A percentile compares a stretch with the other conserved stretches of the same genome.
Conservation (phyloP, 1,284 basidiomycete species). For the Moesziomyces parantarcticus region DNA sequence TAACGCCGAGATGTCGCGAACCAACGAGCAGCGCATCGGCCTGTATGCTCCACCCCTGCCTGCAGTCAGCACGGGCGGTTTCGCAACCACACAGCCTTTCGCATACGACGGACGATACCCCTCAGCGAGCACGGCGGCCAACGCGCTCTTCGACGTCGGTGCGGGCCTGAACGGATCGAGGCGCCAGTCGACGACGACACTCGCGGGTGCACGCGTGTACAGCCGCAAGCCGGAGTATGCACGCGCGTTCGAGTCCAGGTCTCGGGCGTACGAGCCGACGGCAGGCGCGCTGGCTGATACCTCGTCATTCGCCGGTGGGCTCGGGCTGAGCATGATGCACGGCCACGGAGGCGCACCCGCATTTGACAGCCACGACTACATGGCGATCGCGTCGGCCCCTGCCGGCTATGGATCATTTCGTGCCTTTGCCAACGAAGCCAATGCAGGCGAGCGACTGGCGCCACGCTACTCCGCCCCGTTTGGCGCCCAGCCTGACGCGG, state of each 20-base stretch:
- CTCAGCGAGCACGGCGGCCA: conserved; percentile 2
- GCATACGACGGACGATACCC: conserved; percentile 6
- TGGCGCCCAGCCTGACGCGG: not conserved
- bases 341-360: no score
- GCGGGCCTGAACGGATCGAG: conserved; percentile 5
- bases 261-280: not conserved
- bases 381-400: not conserved
- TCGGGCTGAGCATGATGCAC: not conserved
- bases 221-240: not conserved
- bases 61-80: not conserved
- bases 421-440: not conserved
- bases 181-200: not conserved
- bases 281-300: not conserved
- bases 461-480: not conserved
- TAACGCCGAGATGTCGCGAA: not conserved
- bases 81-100: not conserved
- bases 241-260: not conserved
- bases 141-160: conserved; percentile 10
- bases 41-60: conserved; percentile 7
- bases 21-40: not conserved
- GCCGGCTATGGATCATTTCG: not conserved
- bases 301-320: not conserved
- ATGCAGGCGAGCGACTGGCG: not conserved
- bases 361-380: not conserved
- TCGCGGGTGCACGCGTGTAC: not conserved